phyloP scores from a whole-genome alignment of 192 early-diverging fungal genomes.

The Irineochytrium annulatum region DNA sequence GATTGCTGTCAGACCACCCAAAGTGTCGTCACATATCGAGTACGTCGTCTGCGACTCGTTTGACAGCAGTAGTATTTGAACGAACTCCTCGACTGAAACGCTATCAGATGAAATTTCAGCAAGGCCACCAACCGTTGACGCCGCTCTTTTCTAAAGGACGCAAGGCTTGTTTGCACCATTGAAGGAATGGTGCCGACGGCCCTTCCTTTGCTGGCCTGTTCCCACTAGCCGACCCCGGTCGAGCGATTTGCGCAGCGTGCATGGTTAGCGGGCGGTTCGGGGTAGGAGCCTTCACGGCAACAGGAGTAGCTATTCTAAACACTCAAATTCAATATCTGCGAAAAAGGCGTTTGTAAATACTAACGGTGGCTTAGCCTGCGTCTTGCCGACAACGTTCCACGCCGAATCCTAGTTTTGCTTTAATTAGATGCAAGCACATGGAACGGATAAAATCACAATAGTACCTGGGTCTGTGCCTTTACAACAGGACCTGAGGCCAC shows the following conservation, averaged over 20 bases:
- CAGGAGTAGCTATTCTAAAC: too few species aligned
- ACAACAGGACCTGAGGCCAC: conserved; percentile 28
- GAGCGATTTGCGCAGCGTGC: too few species aligned
- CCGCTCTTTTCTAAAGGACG: conserved; percentile 30
- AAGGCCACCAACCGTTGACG: conserved; percentile 41
- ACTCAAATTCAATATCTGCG: too few species aligned
- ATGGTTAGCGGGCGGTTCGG: too few species aligned
- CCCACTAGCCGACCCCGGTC: too few species aligned
- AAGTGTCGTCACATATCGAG: conserved; percentile 49
- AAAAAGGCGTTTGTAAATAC: not conserved
- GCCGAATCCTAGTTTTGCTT: conserved; percentile 1
- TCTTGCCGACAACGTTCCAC: conserved; percentile 51
- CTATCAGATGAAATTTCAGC: conserved; percentile 8
- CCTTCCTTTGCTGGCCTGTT: conserved; percentile 10
- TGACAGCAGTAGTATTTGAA: conserved; percentile 42
- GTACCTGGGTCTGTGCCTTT: conserved; percentile 10
- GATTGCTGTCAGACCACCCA: conserved; percentile 52
- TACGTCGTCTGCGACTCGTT: conserved; percentile 39
- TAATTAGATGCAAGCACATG: conserved; percentile 4
- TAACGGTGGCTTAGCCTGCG: conserved; percentile 8
- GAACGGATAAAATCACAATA: not conserved
- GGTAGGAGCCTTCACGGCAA: conserved; percentile 4
- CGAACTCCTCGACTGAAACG: conserved; percentile 47
- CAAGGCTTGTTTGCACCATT: conserved; percentile 43
- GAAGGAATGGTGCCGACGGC: conserved; percentile 26